Evolutionary conservation across 225 moss, liverwort and hornwort species (phyloP).

Genomic region (Bryoerythrophyllum caledonicum): DNA sequence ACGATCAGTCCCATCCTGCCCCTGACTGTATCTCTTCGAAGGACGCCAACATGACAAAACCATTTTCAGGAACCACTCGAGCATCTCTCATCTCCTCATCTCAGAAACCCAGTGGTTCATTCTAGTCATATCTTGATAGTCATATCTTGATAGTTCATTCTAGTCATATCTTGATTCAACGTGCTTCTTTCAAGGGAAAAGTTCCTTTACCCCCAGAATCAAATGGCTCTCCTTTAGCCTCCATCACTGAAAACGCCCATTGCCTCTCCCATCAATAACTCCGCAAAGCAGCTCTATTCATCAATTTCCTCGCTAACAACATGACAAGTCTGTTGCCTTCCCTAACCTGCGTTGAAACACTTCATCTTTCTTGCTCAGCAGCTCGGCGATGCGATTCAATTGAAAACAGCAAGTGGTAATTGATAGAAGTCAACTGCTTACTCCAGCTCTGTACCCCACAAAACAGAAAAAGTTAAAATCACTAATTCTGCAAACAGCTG

Average conservation of each 20-base stretch:
- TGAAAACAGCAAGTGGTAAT: neutral
- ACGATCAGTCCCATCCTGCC: constrained; percentile 70
- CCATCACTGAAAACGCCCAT: constrained; percentile 68
- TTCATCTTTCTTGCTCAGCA: constrained; percentile 21
- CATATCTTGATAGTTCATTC: too few species aligned
- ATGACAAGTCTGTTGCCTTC: constrained; percentile 10
- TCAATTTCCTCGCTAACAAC: constrained; percentile 15
- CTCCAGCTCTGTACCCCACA: constrained; percentile 29
- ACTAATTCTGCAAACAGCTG: constrained; percentile 1
- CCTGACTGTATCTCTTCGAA: constrained; percentile 59
- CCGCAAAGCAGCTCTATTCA: constrained; percentile 18
- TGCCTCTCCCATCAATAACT: constrained; percentile 54
- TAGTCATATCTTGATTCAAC: too few species aligned
- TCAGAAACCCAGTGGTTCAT: constrained; percentile 18
- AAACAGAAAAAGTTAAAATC: constrained; percentile 19
- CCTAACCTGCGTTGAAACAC: constrained; percentile 12
- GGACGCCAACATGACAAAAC: constrained; percentile 97
- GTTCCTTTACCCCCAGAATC: constrained; percentile 36
- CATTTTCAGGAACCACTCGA: constrained; percentile 96
- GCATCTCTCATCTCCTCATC: constrained; percentile 80
- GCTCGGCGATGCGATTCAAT: neutral
- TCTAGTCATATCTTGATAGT: constrained; percentile 11
- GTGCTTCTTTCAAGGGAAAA: constrained; percentile 12
- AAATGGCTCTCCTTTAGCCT: constrained; percentile 40
- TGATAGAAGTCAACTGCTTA: neutral